These are phyloP conservation scores for Cordyceps fumosorosea DNA, from an alignment of 2,329 filamentous ascomycete genomes.

Conservation along the genomic window DNA sequence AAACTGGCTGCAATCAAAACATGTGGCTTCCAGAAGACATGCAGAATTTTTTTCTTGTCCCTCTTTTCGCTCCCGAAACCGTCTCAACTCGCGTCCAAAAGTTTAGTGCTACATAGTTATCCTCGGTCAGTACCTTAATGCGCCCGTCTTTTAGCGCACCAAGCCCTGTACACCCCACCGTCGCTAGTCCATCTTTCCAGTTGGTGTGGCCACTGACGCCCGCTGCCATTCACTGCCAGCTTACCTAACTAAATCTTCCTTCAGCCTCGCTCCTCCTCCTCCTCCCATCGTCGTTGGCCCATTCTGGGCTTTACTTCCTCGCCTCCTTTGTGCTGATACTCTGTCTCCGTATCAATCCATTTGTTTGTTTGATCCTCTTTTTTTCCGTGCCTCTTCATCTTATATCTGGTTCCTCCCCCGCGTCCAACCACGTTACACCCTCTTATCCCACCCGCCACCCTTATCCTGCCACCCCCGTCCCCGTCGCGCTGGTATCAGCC, in stretches of 20 bases:
- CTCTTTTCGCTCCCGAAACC: background rate
- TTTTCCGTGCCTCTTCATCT: background rate
- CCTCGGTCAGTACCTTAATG: background rate
- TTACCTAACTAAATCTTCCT: no score
- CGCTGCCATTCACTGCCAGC: background rate
- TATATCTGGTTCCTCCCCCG: constrained; percentile 7
- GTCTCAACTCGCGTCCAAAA: no score
- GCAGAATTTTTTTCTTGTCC: background rate
- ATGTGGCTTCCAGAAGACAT: background rate
- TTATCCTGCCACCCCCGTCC: background rate
- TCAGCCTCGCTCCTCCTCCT: no score
- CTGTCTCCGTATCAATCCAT: background rate
- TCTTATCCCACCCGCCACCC: background rate
- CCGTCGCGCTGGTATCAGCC: background rate
- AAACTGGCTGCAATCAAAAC: background rate
- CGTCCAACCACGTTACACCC: background rate
- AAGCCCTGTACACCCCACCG: background rate
- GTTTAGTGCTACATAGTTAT: no score
- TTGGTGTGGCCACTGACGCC: background rate
- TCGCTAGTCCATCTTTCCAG: background rate
- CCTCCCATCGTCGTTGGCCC: background rate
- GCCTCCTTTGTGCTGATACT: background rate
- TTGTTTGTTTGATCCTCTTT: background rate
- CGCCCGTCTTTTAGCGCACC: background rate
- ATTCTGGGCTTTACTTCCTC: background rate